phyloP scores from a whole-genome alignment of 441 rosid genomes.

The Euphorbia neoarborescens region DNA sequence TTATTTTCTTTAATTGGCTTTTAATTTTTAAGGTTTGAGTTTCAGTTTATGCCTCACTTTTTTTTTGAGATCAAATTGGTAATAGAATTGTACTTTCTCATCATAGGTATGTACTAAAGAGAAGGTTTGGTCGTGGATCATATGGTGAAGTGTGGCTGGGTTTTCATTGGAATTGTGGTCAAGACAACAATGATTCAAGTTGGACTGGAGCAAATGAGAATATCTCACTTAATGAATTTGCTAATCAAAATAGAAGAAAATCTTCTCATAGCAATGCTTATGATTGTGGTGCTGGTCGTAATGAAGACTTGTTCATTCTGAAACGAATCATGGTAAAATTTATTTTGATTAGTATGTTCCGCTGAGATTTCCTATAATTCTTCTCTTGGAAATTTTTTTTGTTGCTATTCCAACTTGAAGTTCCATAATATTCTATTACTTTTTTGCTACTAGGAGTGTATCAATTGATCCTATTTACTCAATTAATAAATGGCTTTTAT shows the following conservation, averaged over 20 bases:
- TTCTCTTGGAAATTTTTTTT: not conserved
- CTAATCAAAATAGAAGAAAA: slow-evolving; percentile 27
- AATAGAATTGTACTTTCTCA: slow-evolving; percentile 19
- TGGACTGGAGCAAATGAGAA: slow-evolving; percentile 37
- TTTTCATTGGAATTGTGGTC: slow-evolving; percentile 71
- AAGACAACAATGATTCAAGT: slow-evolving; percentile 38
- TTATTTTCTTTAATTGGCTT: not conserved
- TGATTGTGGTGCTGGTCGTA: slow-evolving; percentile 38
- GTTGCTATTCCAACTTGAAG: not conserved
- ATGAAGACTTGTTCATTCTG: slow-evolving; percentile 54
- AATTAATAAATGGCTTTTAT: not conserved
- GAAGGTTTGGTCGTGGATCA: slow-evolving; percentile 85
- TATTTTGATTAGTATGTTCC: slow-evolving; percentile 1
- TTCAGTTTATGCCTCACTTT: not conserved
- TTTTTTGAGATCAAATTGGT: slow-evolving; percentile 10
- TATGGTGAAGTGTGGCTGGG: slow-evolving; percentile 98
- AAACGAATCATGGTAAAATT: slow-evolving; percentile 84
- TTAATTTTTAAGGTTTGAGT: not conserved
- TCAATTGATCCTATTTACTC: not conserved
- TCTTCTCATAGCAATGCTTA: slow-evolving; percentile 29
- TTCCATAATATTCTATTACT: not conserved
- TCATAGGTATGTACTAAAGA: slow-evolving; percentile 73
- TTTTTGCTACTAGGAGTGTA: not conserved
- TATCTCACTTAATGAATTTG: slow-evolving; percentile 28
- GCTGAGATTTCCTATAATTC: not conserved